phyloP scores from a whole-genome alignment of 75 land plant species.

The Ceratopteris richardii region DNA sequence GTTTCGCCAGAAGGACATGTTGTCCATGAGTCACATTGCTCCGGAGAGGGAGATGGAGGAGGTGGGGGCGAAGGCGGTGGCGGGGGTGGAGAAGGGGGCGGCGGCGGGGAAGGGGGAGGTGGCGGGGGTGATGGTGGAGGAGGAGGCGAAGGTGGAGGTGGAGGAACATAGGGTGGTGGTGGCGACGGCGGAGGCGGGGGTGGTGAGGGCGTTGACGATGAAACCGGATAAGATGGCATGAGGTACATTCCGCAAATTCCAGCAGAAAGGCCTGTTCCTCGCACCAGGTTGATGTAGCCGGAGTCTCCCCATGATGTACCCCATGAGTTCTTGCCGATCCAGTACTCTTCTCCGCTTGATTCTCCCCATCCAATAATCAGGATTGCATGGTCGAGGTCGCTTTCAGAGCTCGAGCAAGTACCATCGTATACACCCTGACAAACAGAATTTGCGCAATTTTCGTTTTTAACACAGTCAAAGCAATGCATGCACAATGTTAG shows the following conservation, averaged over 20 bases:
- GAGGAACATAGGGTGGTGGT: constrained; percentile 3
- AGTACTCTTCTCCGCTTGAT: constrained; percentile 29
- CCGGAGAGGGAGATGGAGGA: constrained; percentile 45
- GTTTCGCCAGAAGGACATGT: constrained; percentile 53
- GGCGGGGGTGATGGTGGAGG: constrained; percentile 5
- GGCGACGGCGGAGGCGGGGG: constrained; percentile 6
- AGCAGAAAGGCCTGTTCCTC: constrained; percentile 14
- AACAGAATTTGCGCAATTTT: no score
- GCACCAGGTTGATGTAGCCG: constrained; percentile 30
- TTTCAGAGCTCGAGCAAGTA: constrained; percentile 26
- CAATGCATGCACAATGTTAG: no score
- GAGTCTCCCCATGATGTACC: constrained; percentile 49
- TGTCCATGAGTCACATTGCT: constrained; percentile 40
- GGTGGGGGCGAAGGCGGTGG: constrained; percentile 41
- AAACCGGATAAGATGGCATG: constrained; percentile 58
- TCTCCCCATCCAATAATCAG: constrained; percentile 37
- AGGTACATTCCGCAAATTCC: constrained; percentile 44
- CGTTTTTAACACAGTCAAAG: no score
- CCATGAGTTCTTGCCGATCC: constrained; percentile 68
- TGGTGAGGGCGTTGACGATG: background rate
- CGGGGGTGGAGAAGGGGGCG: constrained; percentile 27
- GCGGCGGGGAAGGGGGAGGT: constrained; percentile 19
- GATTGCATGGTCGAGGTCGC: constrained; percentile 52
- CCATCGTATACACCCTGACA: constrained; percentile 49
- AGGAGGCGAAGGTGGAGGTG: constrained; percentile 1